These are phyloP conservation scores for Thraustochytrium sp. DNA, from an alignment of 352 stramenopile genomes.

Conservation along the genomic window DNA sequence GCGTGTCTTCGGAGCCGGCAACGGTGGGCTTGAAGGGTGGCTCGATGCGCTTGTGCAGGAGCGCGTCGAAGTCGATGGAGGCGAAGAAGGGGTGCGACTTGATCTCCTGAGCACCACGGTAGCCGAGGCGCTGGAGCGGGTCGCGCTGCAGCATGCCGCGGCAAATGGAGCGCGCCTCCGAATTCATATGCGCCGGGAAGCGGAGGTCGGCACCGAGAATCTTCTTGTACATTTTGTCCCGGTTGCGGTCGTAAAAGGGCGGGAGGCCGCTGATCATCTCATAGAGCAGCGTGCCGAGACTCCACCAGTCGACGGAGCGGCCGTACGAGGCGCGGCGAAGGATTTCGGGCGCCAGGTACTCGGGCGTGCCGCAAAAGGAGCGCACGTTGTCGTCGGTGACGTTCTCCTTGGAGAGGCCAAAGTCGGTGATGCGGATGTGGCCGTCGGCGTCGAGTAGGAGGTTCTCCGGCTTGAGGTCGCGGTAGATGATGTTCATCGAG, in stretches of 20 bases:
- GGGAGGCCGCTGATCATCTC: conserved; percentile 88
- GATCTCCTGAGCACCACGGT: conserved; percentile 79
- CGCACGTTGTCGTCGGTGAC: conserved; percentile 67
- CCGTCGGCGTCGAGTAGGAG: conserved; percentile 84
- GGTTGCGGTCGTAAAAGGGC: conserved; percentile 84
- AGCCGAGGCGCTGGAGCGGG: conserved; percentile 47
- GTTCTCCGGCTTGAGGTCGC: conserved; percentile 93
- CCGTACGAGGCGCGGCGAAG: conserved; percentile 80
- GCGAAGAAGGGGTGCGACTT: conserved; percentile 85
- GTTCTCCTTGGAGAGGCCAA: conserved; percentile 86
- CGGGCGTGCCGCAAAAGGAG: conserved; percentile 52
- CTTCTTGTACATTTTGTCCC: conserved; percentile 73
- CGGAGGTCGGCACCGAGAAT: conserved; percentile 40
- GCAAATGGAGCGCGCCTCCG: conserved; percentile 43
- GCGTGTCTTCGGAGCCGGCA: conserved; percentile 64
- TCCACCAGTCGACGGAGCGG: conserved; percentile 88
- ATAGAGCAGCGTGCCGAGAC: conserved; percentile 81
- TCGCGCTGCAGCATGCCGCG: conserved; percentile 58
- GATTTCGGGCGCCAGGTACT: conserved; percentile 81
- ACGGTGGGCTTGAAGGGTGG: conserved; percentile 73
- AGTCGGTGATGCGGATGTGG: conserved; percentile 88
- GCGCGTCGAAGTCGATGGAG: conserved; percentile 79
- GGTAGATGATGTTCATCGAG: conserved; percentile 90
- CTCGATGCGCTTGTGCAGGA: conserved; percentile 74
- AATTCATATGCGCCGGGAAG: conserved; percentile 40